Evolutionary conservation across 345 rosid species (phyloP), one percentile per base, ranked within the genome.

Genomic region (Populus simonii): DNA sequence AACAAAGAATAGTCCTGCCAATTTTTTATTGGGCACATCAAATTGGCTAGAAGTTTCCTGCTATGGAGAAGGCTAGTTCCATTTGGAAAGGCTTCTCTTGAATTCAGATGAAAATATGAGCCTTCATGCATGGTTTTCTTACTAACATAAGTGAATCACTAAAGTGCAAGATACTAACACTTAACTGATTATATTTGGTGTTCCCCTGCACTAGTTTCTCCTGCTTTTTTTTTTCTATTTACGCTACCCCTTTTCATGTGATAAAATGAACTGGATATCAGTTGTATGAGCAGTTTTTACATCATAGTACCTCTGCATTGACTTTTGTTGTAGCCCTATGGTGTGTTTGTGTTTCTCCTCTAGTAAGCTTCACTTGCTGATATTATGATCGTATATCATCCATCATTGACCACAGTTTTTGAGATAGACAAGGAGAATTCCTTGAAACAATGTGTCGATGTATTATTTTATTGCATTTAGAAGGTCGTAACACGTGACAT

Each of bases 101-200:
- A 57, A 57, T 57, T n/a, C 23, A 25, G 63, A 57, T 57, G 63
- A n/a, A 55, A 57, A 57, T n/a, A 57, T n/a, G 63, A 57, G 63
- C 11, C 29, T 57, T 57, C 29, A 57, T n/a, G 29, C 29, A 57
- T 57, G 63, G 3, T 9, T 57, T 57, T 57, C 25, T 22, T 57
- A 4, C 63, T n/a, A 23, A n/a, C 27, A 9, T 57, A 8, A 57
- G 29, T n/a, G 29, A 57, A 57, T 57, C 63, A 57, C 63, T 57
- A 35, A 9, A 66, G n/a, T 65, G 78, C 36, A 51, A 75, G 22
- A 16, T 76, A 76, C 20, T 25, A 70, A 73, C 67, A 38, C 33
- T 36, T 76, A 18, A 59, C 23, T 11, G 43, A 23, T 51, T 67
- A 66, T 38, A 57, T n/a, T 22, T 47, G 38, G 57, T 27, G 29